Base-by-base conservation (phyloP, 192 early-diverging fungal species). In the Rhizoclosmatium globosum region DNA sequence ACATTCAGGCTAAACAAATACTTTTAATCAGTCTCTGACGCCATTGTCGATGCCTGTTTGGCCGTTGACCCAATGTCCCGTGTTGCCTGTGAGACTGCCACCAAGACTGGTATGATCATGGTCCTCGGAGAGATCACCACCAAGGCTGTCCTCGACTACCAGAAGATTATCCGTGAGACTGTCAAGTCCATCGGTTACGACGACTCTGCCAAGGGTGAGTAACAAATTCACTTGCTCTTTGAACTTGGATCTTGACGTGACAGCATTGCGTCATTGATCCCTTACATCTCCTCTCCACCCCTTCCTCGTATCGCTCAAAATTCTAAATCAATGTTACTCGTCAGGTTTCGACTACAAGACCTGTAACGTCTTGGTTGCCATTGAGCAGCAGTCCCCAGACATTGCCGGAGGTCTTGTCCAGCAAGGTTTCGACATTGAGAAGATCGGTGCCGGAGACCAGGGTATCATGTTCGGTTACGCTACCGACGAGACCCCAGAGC, bases 101-200 rank as follows among this genome's bases (percentile, higher is more conserved):
- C 97, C 89, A 99, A 99, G 93, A 99, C 98, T 80, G 98, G 98
- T 84, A 96, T 99, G 95, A 93, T 99, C 88, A 98, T 99, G 96
- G 98, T 99, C 46, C 95, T 99, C 84, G 98, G 98, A 86, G 98
- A 99, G 89, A 99, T 99, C 90, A 96, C 96, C 81, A 99, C 97
- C 93, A 96, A 96, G 91, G 97, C 98, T 57, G 86, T 81, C 68
- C 88, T 99, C 69, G 98, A 99, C 92, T 99, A 97, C 93, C 98
- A 99, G 88, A 96, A 97, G 93, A 95, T 99, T 83, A 97, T 99
- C 84, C 95, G 98, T 89, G 91, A 97, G 86, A 95, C 96, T 83
- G 92, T 99, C 92, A 97, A 97, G 92, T 91, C 95, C 82, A 99
- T 99, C 82, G 98, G 98, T 78, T 99, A 98, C 84, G 98, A 99